phyloP scores from a whole-genome alignment of 2,329 filamentous ascomycete genomes.

The Colletotrichum orchidophilum region DNA sequence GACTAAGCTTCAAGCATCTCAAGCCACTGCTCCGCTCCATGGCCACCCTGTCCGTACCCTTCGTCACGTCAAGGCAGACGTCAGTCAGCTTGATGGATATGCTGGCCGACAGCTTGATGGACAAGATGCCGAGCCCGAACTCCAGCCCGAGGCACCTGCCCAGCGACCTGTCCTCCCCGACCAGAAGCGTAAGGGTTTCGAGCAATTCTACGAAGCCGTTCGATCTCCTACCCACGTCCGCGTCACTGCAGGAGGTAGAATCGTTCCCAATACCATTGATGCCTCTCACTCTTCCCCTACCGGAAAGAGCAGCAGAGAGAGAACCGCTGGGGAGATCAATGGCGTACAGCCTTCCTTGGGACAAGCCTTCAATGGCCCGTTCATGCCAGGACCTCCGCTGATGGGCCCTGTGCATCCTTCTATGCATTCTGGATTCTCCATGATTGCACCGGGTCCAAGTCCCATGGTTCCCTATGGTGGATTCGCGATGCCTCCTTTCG shows the following conservation, averaged over 20 bases:
- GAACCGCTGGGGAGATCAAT: conserved; percentile 36
- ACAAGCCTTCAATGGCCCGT: conserved; percentile 31
- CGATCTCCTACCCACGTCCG: conserved; percentile 73
- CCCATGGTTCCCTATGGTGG: conserved; percentile 23
- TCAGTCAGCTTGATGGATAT: conserved; percentile 20
- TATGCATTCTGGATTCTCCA: conserved; percentile 13
- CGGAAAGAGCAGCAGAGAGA: conserved; percentile 59
- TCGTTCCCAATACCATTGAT: conserved; percentile 71
- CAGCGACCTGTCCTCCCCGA: conserved; percentile 43
- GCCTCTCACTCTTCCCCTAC: conserved; percentile 58
- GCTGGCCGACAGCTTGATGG: conserved; percentile 47
- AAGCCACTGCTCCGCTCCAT: not conserved
- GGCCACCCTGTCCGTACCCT: not conserved
- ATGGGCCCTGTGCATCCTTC: conserved; percentile 22
- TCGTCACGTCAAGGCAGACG: not conserved
- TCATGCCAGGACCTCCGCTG: conserved; percentile 17
- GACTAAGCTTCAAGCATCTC: not conserved
- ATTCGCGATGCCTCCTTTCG: conserved; percentile 10
- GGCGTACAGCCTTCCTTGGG: conserved; percentile 40
- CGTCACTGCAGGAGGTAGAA: conserved; percentile 73
- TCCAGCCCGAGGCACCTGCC: not conserved
- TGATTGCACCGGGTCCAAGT: conserved; percentile 11
- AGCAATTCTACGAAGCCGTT: conserved; percentile 74
- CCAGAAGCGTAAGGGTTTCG: conserved; percentile 72
- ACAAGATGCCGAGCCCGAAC: conserved; percentile 46